Conservation (phyloP, 768 basidiomycete genomes). For the Coprinopsis marcescibilis region DNA sequence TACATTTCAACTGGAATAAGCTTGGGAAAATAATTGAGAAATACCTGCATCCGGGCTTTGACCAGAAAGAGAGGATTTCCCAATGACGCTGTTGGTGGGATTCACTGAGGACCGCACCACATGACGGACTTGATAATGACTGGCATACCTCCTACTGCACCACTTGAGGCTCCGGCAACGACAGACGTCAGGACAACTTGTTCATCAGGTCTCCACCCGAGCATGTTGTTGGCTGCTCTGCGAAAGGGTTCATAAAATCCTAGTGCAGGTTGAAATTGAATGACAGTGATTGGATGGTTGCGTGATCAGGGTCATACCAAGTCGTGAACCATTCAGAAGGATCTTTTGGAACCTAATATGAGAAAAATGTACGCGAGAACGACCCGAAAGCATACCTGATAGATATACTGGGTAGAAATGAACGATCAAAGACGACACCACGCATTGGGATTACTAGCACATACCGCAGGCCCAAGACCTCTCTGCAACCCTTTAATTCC, state of each 20-base stretch:
- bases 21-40: not conserved
- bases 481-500: conserved; percentile 89
- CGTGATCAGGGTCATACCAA: conserved; percentile 43
- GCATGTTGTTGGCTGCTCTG: conserved; percentile 54
- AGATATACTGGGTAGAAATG: conserved; percentile 59
- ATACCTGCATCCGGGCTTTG: conserved; percentile 97
- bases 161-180: conserved; percentile 82
- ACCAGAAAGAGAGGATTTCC: conserved; percentile 93
- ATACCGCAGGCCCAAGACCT: conserved; percentile 84
- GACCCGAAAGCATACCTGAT: conserved; percentile 58
- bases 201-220: conserved; percentile 59
- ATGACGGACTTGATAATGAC: not conserved
- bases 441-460: conserved; percentile 18
- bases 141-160: conserved; percentile 77
- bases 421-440: conserved; percentile 2
- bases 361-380: not conserved
- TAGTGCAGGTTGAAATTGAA: conserved; percentile 19
- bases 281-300: not conserved
- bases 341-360: conserved; percentile 44
- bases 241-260: conserved; percentile 97
- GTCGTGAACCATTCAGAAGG: conserved; percentile 83
- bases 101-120: conserved; percentile 3
- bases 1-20: no score
- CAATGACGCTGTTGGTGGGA: conserved; percentile 45
- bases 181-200: conserved; percentile 75